A percentile compares a stretch with the other conserved stretches of the same genome.
Conservation (phyloP, 768 basidiomycete genomes). For the Austroboletus eburneus region DNA sequence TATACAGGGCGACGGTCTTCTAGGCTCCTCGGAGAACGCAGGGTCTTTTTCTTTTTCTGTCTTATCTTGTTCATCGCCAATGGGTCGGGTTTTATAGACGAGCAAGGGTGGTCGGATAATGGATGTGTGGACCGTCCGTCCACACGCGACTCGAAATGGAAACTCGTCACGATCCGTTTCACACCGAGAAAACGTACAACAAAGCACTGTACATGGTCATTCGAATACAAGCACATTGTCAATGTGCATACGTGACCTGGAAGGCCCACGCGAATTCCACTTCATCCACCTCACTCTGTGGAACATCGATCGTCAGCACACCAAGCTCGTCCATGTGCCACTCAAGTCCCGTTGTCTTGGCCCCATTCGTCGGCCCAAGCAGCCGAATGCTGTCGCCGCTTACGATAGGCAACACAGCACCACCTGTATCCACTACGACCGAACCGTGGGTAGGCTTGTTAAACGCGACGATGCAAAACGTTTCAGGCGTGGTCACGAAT, state of each 20-base stretch:
- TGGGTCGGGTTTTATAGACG: neutral
- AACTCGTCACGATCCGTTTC: no score
- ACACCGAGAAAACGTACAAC: no score
- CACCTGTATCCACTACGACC: conserved; percentile 32
- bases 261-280: conserved; percentile 41
- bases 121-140: no score
- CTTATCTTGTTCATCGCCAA: conserved; percentile 2
- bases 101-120: neutral
- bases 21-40: neutral
- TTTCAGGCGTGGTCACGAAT: conserved; percentile 47
- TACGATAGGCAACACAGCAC: conserved; percentile 40
- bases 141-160: no score
- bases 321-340: conserved; percentile 34
- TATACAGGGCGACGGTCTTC: neutral
- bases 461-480: conserved; percentile 50
- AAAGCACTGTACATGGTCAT: no score
- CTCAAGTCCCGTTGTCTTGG: conserved; percentile 14
- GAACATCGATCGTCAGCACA: conserved; percentile 27
- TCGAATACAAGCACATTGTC: neutral
- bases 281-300: conserved; percentile 18
- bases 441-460: conserved; percentile 30
- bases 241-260: conserved; percentile 30
- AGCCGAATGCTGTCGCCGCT: conserved; percentile 40
- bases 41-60: neutral
- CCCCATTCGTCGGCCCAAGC: conserved; percentile 30